A percentile compares a stretch with the other conserved stretches of the same genome.
Conservation (phyloP, 148 eudicot species). For the Diospyros kaki region DNA sequence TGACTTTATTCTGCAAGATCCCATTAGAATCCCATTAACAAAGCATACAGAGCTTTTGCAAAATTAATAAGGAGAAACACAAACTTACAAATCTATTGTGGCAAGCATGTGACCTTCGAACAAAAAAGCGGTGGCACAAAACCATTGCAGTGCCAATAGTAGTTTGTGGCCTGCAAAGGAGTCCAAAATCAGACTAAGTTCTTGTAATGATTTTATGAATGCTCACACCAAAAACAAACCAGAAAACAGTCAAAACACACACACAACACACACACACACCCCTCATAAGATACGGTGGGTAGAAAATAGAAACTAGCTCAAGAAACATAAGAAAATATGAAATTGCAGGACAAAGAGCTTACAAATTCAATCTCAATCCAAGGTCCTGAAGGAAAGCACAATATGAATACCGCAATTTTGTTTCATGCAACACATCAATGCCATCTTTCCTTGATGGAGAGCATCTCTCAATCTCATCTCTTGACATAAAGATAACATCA, state of each 20-base stretch:
- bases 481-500: conserved; percentile 61
- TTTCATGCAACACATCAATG: conserved; percentile 72
- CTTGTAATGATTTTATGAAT: too few relatives aligned
- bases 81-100: conserved; percentile 97
- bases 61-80: background rate
- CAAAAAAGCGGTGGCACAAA: conserved; percentile 90
- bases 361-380: conserved; percentile 76
- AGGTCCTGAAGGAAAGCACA: conserved; percentile 89
- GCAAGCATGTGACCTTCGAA: conserved; percentile 86
- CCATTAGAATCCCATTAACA: too few relatives aligned
- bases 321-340: background rate
- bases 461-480: conserved; percentile 77
- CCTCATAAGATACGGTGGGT: background rate
- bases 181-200: conserved; percentile 9
- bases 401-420: conserved; percentile 76
- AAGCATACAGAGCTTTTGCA: background rate
- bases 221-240: too few relatives aligned
- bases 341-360: conserved; percentile 28
- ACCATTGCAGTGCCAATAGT: conserved; percentile 97
- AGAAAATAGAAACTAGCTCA: background rate
- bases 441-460: conserved; percentile 99
- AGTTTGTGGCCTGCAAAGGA: conserved; percentile 80
- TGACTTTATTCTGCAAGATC: too few relatives aligned
- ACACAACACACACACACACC: background rate
- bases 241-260: too few relatives aligned